phyloP scores from a whole-genome alignment of 441 rosid species.

The Gossypium trilobum region DNA sequence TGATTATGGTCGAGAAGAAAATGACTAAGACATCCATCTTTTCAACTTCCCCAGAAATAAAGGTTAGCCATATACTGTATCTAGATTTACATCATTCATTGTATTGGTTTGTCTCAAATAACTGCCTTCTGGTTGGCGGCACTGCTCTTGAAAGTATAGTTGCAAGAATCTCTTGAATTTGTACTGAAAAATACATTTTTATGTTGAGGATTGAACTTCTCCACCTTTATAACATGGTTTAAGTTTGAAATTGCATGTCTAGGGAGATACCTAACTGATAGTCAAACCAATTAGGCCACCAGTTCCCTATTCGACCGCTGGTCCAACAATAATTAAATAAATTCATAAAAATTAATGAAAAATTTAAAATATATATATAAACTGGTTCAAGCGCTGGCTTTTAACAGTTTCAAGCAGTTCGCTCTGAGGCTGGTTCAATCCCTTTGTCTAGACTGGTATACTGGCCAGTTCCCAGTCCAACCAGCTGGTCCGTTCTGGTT shows the following conservation, averaged over 20 bases:
- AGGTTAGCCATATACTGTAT: slow-evolving; percentile 3
- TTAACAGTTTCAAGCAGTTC: no score
- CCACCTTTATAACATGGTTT: not conserved
- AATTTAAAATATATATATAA: no score
- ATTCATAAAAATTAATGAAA: no score
- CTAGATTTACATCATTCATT: not conserved
- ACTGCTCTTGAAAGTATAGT: not conserved
- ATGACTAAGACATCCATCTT: slow-evolving; percentile 29
- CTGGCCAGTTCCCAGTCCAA: no score
- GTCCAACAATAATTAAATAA: no score
- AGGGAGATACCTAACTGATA: not conserved
- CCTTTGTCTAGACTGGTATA: no score
- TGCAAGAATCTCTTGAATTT: not conserved
- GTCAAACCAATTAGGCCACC: no score
- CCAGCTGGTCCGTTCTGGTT: no score
- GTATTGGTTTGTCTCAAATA: not conserved
- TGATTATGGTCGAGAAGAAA: slow-evolving; percentile 75
- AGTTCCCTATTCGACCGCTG: no score
- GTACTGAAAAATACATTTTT: not conserved
- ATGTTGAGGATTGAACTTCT: not conserved
- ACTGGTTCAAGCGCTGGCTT: no score
- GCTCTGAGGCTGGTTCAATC: no score
- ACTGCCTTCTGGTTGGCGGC: not conserved
- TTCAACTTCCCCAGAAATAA: slow-evolving; percentile 3
- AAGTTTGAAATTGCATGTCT: not conserved